Conservation (phyloP, 306 rosid species). For the Acacia melanoxylon region DNA sequence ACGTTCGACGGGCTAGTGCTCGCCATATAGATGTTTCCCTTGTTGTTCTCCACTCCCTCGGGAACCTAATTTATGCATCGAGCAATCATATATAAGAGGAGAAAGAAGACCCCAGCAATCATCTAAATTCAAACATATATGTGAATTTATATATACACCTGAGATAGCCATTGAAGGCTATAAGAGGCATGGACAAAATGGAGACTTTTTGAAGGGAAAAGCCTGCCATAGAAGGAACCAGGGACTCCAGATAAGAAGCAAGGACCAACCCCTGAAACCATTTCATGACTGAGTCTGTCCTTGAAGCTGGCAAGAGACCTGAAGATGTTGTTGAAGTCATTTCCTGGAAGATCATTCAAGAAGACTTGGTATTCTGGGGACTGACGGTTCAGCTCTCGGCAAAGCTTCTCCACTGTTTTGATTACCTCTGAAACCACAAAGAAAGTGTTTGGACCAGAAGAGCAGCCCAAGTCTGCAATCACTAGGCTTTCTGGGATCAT, state of each 20-base stretch:
- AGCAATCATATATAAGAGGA: neutral
- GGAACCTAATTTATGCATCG: conserved; percentile 52
- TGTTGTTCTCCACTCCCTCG: conserved; percentile 49
- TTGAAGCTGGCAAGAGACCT: conserved; percentile 36
- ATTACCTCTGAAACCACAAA: conserved; percentile 39
- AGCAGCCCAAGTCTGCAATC: conserved; percentile 59
- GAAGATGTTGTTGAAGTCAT: conserved; percentile 53
- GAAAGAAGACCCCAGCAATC: neutral
- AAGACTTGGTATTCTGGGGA: conserved; percentile 43
- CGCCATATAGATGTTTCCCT: conserved; percentile 57
- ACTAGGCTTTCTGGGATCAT: conserved; percentile 23
- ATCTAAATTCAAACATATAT: neutral
- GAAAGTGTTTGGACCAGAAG: conserved; percentile 57
- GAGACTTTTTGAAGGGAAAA: conserved; percentile 37
- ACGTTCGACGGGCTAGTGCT: conserved; percentile 50
- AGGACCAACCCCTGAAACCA: conserved; percentile 26
- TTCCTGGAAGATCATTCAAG: conserved; percentile 48
- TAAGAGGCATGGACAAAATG: conserved; percentile 49
- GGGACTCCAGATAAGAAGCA: conserved; percentile 49
- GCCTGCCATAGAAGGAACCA: conserved; percentile 54
- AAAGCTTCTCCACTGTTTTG: conserved; percentile 35
- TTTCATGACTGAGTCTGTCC: conserved; percentile 12
- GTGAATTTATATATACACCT: conserved; percentile 23
- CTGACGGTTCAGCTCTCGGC: conserved; percentile 3
- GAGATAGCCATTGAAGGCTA: conserved; percentile 48